Evolutionary conservation across 306 rosid genomes (phyloP).

Genomic region (Parietaria judaica): DNA sequence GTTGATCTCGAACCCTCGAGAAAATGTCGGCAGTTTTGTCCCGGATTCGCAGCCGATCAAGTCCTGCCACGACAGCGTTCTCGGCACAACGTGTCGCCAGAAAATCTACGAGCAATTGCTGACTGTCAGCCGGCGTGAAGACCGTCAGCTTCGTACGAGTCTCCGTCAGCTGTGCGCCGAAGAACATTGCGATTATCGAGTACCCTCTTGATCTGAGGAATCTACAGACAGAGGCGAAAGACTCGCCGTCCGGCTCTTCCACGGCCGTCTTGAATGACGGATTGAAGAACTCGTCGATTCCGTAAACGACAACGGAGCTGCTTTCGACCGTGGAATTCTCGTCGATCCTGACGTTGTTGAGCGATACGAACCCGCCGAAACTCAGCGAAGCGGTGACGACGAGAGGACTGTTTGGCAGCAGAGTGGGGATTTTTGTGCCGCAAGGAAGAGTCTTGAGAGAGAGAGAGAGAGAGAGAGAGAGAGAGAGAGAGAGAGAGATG

Average conservation of each 20-base stretch:
- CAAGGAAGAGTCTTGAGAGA: conserved; percentile 43
- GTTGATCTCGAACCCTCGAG: conserved; percentile 24
- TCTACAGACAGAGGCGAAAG: conserved; percentile 5
- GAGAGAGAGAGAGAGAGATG: conserved; percentile 3
- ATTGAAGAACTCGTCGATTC: conserved; percentile 37
- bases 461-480: conserved; percentile 8
- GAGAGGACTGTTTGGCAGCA: conserved; percentile 32
- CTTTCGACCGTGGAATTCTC: conserved; percentile 37
- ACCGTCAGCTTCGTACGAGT: conserved; percentile 20
- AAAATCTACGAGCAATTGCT: conserved; percentile 20
- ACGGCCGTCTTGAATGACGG: neutral
- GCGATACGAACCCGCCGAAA: conserved; percentile 18
- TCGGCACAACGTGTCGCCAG: conserved; percentile 22
- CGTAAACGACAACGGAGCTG: conserved; percentile 41
- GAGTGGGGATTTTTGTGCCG: conserved; percentile 55
- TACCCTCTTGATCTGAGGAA: conserved; percentile 21
- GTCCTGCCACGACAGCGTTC: conserved; percentile 25
- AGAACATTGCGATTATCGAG: conserved; percentile 23
- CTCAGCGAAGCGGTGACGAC: conserved; percentile 34
- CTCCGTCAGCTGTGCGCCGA: conserved; percentile 13
- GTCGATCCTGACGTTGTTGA: conserved; percentile 36
- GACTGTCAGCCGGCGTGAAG: conserved; percentile 28
- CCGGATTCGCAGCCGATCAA: conserved; percentile 15
- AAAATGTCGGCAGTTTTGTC: conserved; percentile 21
- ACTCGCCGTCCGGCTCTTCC: neutral